Percentiles rank a stretch among this genome's conserved stretches.
These are phyloP conservation scores for Fomitopsis pinicola DNA, from an alignment of 1,284 basidiomycete species.

Conservation along the genomic window DNA sequence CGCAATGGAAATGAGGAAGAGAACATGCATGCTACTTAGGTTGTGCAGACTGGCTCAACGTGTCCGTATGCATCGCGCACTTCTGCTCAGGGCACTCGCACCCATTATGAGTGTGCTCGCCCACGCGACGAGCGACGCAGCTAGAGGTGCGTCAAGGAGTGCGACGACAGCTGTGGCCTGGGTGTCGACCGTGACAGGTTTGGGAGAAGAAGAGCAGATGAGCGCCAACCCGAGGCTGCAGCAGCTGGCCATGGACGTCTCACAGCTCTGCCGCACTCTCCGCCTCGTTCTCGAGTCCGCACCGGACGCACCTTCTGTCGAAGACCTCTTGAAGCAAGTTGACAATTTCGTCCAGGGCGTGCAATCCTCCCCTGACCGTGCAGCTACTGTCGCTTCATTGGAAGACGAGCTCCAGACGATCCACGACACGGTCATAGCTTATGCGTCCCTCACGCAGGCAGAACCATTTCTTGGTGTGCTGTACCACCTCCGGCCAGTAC, in stretches of 20 bases:
- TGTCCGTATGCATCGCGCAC: not conserved
- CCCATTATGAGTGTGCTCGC: not conserved
- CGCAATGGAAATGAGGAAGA: no score
- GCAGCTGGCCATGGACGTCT: slow-evolving; percentile 4
- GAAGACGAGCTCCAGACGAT: slow-evolving; percentile 66
- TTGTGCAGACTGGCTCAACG: not conserved
- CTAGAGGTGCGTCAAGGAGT: not conserved
- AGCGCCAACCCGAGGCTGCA: not conserved
- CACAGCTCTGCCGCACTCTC: slow-evolving; percentile 44
- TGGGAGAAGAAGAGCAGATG: not conserved
- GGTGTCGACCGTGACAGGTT: not conserved
- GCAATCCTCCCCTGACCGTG: slow-evolving; percentile 40
- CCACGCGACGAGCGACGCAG: not conserved
- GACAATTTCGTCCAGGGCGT: slow-evolving; percentile 52
- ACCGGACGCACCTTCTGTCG: slow-evolving; percentile 32
- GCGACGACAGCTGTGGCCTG: not conserved
- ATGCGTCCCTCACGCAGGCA: slow-evolving; percentile 52
- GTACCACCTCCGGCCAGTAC: slow-evolving; percentile 53
- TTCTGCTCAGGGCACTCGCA: not conserved
- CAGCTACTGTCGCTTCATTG: slow-evolving; percentile 41
- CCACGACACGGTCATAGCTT: slow-evolving; percentile 58
- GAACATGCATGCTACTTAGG: no score
- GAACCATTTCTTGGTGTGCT: slow-evolving; percentile 66
- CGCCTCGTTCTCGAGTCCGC: slow-evolving; percentile 49
- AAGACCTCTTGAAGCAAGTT: slow-evolving; percentile 43